Evolutionary conservation across 345 rosid genomes (phyloP), one percentile per base, ranked within the genome.

Genomic region (Citrus inodora): DNA sequence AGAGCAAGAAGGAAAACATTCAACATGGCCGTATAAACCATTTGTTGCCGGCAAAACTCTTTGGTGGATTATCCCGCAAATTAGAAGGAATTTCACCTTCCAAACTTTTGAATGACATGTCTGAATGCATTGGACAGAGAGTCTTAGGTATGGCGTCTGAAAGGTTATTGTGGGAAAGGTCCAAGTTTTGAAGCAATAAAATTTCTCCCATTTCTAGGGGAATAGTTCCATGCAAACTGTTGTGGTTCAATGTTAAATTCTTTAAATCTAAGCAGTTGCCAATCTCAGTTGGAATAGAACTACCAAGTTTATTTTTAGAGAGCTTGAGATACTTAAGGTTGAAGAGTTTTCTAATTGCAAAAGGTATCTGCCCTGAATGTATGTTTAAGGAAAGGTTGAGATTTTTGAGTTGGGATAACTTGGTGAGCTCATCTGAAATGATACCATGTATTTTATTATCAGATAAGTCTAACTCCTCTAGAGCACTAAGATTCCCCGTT

Each of bases 121-220:
- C 16, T 60, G 9, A 60, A 60, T 1, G 9, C 16, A 60, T 60
- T 9, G 64, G 64, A 24, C 0, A 0, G 9, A 60, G 30, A 9
- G 64, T n/a, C 27, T 24, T 9, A 24, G 64, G 64, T 25, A 60
- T 60, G 64, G 30, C 24, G 16, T 30, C 64, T 60, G 3, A 60
- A 60, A 60, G 16, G 64, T 60, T 9, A 24, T 60, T 60, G 11
- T 60, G 30, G 2, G 30, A 60, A 60, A 60, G 30, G 13, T 60
- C n/a, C 0, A 60, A 24, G 0, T 8, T 0, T 1, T 2, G 0
- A 4, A 61, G 10, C 7, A 3, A 25, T 27, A 25, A 1, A 5
- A 11, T 0, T 2, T 61, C 0, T 61, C 65, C 33, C 1, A 61
- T 61, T 2, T 11, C 19, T 25, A 0, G 32, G 0, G 65, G 65